Percentiles rank a stretch among this genome's conserved stretches.
Conservation (phyloP, 2,329 filamentous ascomycete genomes). For the Neocucurbitaria cava region DNA sequence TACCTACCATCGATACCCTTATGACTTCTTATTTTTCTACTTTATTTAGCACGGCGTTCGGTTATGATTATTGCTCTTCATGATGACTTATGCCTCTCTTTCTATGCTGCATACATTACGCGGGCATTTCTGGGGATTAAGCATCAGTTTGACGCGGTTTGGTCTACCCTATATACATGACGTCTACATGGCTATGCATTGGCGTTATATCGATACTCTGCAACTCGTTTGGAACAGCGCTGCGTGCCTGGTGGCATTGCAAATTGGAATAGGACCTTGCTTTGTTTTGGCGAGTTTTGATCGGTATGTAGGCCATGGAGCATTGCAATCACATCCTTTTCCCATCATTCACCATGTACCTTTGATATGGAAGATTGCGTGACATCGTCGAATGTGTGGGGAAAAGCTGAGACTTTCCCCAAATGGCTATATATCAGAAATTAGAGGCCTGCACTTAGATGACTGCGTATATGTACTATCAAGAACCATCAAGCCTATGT, state of each 20-base stretch:
- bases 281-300: constrained; percentile 13
- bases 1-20: constrained; percentile 6
- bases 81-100: constrained; percentile 24
- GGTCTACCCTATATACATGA: neutral
- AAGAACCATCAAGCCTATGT: too few species aligned
- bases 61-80: constrained; percentile 21
- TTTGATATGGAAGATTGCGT: neutral
- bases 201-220: constrained; percentile 17
- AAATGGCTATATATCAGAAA: too few species aligned
- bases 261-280: neutral
- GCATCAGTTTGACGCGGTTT: constrained; percentile 5
- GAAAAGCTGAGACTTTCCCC: neutral
- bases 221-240: constrained; percentile 1
- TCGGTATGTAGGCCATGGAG: constrained; percentile 21
- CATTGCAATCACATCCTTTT: constrained; percentile 19
- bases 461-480: too few species aligned
- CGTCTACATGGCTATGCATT: constrained; percentile 6
- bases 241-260: constrained; percentile 9
- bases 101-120: constrained; percentile 28
- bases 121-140: constrained; percentile 24
- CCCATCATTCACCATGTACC: neutral
- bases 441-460: too few species aligned
- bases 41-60: constrained; percentile 33
- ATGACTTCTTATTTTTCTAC: constrained; percentile 9
- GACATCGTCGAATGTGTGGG: neutral